These are phyloP conservation scores for Leccinum olivaceopallidum DNA, from an alignment of 768 basidiomycete species.

Conservation along the genomic window DNA sequence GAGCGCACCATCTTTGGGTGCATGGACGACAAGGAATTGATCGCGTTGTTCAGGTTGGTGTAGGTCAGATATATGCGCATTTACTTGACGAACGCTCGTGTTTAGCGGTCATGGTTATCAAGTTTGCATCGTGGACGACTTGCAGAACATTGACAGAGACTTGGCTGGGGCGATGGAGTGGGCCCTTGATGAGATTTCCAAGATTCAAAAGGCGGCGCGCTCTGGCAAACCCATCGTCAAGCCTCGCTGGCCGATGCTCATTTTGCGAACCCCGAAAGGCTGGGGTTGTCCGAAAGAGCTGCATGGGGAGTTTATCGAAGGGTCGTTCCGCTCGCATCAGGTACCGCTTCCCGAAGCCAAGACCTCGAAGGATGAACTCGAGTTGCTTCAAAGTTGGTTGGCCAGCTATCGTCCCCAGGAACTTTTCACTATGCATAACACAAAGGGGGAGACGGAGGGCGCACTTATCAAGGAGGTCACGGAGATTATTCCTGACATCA, in stretches of 20 bases:
- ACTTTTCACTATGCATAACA: constrained; percentile 48
- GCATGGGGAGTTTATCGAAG: constrained; percentile 73
- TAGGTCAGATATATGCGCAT: not conserved
- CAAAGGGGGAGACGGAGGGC: constrained; percentile 38
- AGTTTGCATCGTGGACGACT: constrained; percentile 74
- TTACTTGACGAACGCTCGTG: not conserved
- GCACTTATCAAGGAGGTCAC: constrained; percentile 55
- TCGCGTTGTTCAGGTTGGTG: constrained; percentile 65
- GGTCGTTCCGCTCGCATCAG: constrained; percentile 85
- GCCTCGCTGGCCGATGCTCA: constrained; percentile 89
- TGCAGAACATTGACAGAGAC: constrained; percentile 68
- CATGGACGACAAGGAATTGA: constrained; percentile 87
- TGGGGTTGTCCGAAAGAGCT: constrained; percentile 67
- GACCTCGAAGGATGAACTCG: constrained; percentile 62
- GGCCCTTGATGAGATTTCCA: constrained; percentile 70
- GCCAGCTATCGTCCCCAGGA: constrained; percentile 66
- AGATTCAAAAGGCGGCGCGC: constrained; percentile 80
- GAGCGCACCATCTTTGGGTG: constrained; percentile 88
- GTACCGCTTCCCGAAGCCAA: constrained; percentile 80
- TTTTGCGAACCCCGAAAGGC: constrained; percentile 86
- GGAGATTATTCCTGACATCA: constrained; percentile 53
- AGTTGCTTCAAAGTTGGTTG: constrained; percentile 70
- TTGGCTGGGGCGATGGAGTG: constrained; percentile 83
- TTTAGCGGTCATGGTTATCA: constrained; percentile 84
- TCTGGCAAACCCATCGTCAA: constrained; percentile 75